phyloP scores from a whole-genome alignment of 1,139 yeast genomes.

The Zygosaccharomyces sapae region DNA sequence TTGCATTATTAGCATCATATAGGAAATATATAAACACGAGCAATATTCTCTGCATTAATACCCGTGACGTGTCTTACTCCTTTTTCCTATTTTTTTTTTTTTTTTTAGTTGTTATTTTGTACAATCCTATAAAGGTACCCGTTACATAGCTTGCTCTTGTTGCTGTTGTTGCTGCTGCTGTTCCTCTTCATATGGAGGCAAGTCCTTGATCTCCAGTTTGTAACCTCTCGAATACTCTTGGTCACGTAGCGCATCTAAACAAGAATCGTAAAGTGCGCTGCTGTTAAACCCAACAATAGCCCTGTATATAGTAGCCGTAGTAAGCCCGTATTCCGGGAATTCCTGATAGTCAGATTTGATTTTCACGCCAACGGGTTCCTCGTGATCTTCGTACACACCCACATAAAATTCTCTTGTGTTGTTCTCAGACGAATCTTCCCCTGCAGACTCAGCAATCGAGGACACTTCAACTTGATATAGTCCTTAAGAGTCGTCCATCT shows the following conservation, averaged over 20 bases:
- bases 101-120: too few relatives aligned
- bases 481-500: constrained; percentile 36
- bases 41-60: not conserved
- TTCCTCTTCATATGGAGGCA: constrained; percentile 26
- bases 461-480: constrained; percentile 34
- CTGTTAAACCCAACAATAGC: constrained; percentile 35
- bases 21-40: constrained; percentile 1
- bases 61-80: too few relatives aligned
- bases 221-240: constrained; percentile 33
- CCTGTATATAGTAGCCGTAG: constrained; percentile 26
- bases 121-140: too few relatives aligned
- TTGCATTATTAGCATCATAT: constrained; percentile 5
- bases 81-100: too few relatives aligned
- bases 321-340: constrained; percentile 8
- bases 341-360: constrained; percentile 1
- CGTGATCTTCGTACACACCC: constrained; percentile 35
- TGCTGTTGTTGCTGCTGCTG: constrained; percentile 5
- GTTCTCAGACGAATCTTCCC: constrained; percentile 13
- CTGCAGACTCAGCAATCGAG: constrained; percentile 24
- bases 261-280: constrained; percentile 28
- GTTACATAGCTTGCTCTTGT: too few relatives aligned
- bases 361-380: constrained; percentile 23
- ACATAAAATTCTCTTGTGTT: constrained; percentile 36
- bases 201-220: constrained; percentile 23
- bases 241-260: constrained; percentile 24